Evolutionary conservation across 2,329 filamentous ascomycete genomes (phyloP).

Genomic region (Xylariaceae sp.): DNA sequence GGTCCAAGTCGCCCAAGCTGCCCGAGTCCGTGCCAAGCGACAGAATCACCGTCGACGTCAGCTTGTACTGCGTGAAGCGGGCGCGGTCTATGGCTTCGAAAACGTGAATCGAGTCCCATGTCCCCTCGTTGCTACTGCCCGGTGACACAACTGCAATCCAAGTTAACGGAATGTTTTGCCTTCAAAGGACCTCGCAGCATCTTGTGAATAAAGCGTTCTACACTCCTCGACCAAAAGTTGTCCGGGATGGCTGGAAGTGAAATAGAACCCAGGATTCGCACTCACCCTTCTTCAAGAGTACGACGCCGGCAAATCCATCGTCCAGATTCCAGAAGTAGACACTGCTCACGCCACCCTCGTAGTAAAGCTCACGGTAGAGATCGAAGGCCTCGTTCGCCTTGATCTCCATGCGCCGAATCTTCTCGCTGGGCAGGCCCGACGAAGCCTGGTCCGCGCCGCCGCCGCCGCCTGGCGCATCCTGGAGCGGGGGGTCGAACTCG

Average conservation of each 20-base stretch:
- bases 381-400: slow-evolving; percentile 95
- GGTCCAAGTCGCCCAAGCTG: slow-evolving; percentile 76
- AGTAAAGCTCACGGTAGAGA: slow-evolving; percentile 93
- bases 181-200: too few relatives aligned
- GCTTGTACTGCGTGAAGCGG: slow-evolving; percentile 90
- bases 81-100: slow-evolving; percentile 94
- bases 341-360: slow-evolving; percentile 90
- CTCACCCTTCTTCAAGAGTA: slow-evolving; percentile 88
- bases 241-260: too few relatives aligned
- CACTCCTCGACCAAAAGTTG: too few relatives aligned
- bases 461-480: slow-evolving; percentile 51
- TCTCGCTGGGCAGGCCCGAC: slow-evolving; percentile 81
- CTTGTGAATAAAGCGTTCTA: too few relatives aligned
- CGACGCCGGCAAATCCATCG: slow-evolving; percentile 94
- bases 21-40: slow-evolving; percentile 63
- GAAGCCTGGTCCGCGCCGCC: slow-evolving; percentile 64
- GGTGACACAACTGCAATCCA: slow-evolving; percentile 54
- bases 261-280: too few relatives aligned
- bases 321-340: slow-evolving; percentile 99
- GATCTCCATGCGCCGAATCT: slow-evolving; percentile 89
- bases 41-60: slow-evolving; percentile 94
- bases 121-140: slow-evolving; percentile 63
- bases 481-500: slow-evolving; percentile 86
- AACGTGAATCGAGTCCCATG: slow-evolving; percentile 98
- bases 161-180: not conserved